A percentile compares a stretch with the other conserved stretches of the same genome.
Evolutionary conservation across 306 rosid species (phyloP).

Genomic region (Quillaja saponaria): DNA sequence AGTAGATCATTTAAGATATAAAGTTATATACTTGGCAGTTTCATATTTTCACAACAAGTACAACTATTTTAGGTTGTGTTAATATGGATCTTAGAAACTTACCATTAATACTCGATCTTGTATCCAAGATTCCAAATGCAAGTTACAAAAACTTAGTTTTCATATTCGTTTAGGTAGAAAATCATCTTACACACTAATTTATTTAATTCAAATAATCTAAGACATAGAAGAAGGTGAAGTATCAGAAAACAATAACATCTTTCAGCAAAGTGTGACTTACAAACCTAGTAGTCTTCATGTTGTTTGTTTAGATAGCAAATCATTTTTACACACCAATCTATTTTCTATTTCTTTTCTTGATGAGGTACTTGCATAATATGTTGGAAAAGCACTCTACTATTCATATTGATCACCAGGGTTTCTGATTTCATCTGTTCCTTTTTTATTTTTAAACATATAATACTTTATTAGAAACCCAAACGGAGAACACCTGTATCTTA

Average conservation of each 20-base stretch:
- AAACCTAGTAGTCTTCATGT: no score
- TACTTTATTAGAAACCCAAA: conserved; percentile 74
- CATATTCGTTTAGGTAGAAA: no score
- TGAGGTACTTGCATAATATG: neutral
- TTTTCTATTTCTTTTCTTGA: neutral
- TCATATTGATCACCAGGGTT: neutral
- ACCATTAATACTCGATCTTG: no score
- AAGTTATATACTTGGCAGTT: neutral
- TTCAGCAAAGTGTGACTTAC: no score
- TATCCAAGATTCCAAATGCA: no score
- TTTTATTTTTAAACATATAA: conserved; percentile 31
- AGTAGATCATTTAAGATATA: conserved; percentile 3
- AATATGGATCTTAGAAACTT: neutral
- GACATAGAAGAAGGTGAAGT: no score
- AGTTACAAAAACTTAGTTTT: no score
- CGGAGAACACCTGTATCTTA: conserved; percentile 69
- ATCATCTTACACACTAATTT: no score
- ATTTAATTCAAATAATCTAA: no score
- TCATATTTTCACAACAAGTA: neutral
- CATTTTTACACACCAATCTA: neutral
- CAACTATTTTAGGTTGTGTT: conserved; percentile 16
- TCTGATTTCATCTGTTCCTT: conserved; percentile 24
- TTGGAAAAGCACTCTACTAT: conserved; percentile 15
- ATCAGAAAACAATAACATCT: no score
- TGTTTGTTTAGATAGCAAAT: neutral